Conservation (phyloP, 148 eudicot genomes). For the Rhododendron mucronatum region DNA sequence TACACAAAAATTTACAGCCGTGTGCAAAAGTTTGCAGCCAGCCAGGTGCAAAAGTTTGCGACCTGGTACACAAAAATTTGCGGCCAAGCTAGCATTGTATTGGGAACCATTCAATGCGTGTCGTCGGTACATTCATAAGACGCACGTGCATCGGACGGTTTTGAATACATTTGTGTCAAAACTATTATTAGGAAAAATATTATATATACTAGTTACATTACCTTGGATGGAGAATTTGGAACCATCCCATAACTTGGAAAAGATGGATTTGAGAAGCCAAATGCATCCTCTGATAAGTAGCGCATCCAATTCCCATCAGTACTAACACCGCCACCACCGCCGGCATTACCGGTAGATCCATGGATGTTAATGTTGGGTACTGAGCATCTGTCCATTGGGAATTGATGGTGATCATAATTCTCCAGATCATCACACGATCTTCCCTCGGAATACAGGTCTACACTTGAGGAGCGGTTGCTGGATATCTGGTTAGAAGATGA, state of each 20-base stretch:
- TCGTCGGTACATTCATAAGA: too few relatives aligned
- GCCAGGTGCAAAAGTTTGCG: too few relatives aligned
- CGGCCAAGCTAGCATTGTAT: too few relatives aligned
- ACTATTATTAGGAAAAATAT: background rate
- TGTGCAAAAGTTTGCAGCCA: too few relatives aligned
- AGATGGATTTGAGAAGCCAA: constrained; percentile 28
- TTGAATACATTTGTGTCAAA: background rate
- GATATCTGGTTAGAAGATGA: constrained; percentile 29
- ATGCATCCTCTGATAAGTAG: constrained; percentile 76
- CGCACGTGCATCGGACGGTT: background rate
- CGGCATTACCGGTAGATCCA: constrained; percentile 18
- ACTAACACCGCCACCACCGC: constrained; percentile 11
- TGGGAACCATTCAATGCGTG: too few relatives aligned
- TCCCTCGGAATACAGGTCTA: constrained; percentile 53
- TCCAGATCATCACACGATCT: constrained; percentile 45
- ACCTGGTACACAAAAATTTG: too few relatives aligned
- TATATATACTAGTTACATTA: constrained; percentile 8
- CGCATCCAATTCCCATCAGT: constrained; percentile 72
- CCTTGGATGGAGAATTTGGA: constrained; percentile 67
- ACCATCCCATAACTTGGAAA: constrained; percentile 30
- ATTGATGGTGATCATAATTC: constrained; percentile 27
- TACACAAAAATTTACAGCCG: too few relatives aligned
- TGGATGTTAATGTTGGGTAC: constrained; percentile 19
- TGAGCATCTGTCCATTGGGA: constrained; percentile 31
- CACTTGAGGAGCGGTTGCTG: constrained; percentile 43